Base-by-base conservation (phyloP, 2,329 filamentous ascomycete species). In the Xylaria multiplex region DNA sequence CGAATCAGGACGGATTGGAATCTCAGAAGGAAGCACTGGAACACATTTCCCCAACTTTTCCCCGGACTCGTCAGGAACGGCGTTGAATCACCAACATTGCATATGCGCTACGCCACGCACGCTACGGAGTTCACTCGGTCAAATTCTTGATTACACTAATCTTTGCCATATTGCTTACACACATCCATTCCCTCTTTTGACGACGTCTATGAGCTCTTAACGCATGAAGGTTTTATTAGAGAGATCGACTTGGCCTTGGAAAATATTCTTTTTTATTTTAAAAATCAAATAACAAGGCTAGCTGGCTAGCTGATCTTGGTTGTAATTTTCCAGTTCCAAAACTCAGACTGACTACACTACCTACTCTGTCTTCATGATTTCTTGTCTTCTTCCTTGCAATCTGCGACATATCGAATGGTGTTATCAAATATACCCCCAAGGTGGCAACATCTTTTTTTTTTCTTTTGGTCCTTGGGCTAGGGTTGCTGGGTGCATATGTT, bases 91-190 rank as follows among this genome's bases (percentile, higher is more conserved):
- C 58, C 60, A 64, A 48, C 57, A 66, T 64, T 59, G 67, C 67
- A 67, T 62, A 65, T 60, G 64, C 64, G 60, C 66, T 57, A 66
- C 60, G 57, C 66, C 66, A 64, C 57, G 46, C 57, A 62, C 56
- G 43, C 59, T 54, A 58, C 67, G 65, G 65, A 62, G 58, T 63
- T 69, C 54, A 61, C 59, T 67, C 67, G 67, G 67, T 56, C 67
- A 57, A 67, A 69, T 65, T 62, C 59, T 65, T 63, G 65, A 69
- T 65, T 65, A 62, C 59, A 64, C 49, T 59, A 53, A 55, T 65
- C 62, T 58, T 65, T 59, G 59, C 67, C 59, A 64, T 64, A 67
- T 67, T 69, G 67, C 62, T 69, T 67, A 64, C 40, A 58, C 54
- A 24, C 43, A 55, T 67, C 22, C 48, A 46, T 57, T 54, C 30